These are phyloP conservation scores for Fennellomyces sp. DNA, from an alignment of 371 early-diverging fungal species.

Conservation along the genomic window DNA sequence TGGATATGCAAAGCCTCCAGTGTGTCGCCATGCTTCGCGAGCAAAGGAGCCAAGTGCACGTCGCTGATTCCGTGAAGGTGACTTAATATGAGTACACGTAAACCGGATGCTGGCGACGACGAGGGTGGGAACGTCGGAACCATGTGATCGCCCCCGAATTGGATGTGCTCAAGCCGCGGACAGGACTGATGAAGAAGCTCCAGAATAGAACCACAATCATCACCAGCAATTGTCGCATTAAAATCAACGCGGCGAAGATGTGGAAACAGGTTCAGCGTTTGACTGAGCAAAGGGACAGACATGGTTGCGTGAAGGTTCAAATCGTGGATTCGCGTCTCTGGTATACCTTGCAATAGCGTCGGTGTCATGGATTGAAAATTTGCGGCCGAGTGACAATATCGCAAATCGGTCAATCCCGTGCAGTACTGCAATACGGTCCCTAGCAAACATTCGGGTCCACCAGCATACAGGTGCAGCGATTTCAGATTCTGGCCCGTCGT, in stretches of 20 bases:
- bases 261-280: neutral
- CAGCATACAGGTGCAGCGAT: neutral
- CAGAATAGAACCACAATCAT: neutral
- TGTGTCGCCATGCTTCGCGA: neutral
- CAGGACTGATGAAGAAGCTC: neutral
- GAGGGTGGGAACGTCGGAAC: neutral
- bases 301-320: neutral
- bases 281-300: neutral
- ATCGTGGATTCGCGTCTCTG: neutral
- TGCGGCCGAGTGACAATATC: neutral
- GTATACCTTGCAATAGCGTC: neutral
- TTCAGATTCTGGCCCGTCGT: neutral
- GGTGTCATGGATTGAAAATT: too few species aligned
- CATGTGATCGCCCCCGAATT: neutral
- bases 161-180: neutral
- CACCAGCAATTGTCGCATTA: neutral
- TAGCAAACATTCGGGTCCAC: neutral
- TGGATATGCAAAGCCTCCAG: neutral
- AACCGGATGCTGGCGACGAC: neutral
- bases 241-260: neutral
- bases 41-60: neutral
- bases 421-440: neutral
- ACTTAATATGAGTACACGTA: neutral
- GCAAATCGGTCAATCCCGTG: neutral
- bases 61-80: neutral